Conservation (phyloP, 2,329 filamentous ascomycete genomes). For the Ophiosphaerella herpotricha region DNA sequence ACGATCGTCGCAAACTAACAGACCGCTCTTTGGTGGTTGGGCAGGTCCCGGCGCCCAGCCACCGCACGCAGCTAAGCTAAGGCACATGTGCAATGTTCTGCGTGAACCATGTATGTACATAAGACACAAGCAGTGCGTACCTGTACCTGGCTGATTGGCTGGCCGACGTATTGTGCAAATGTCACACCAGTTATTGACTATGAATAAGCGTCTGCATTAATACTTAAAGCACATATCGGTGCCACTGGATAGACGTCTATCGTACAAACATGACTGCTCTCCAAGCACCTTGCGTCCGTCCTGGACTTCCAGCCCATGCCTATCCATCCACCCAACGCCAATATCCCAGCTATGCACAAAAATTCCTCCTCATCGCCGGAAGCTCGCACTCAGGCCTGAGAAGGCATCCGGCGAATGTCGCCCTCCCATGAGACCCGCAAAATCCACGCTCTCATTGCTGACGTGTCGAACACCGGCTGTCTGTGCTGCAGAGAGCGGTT, state of each 20-base stretch:
- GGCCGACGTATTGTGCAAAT: not conserved
- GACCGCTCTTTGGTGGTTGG: slow-evolving; percentile 26
- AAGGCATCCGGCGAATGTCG: slow-evolving; percentile 81
- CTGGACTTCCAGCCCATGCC: not conserved
- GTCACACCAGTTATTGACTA: not conserved
- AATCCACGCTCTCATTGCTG: slow-evolving; percentile 73
- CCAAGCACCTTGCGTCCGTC: not conserved
- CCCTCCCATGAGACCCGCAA: slow-evolving; percentile 65
- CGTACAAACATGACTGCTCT: not conserved
- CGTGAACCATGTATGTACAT: slow-evolving; percentile 16
- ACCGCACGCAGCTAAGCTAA: slow-evolving; percentile 5
- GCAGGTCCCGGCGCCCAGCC: slow-evolving; percentile 3
- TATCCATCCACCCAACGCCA: not conserved
- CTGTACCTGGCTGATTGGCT: not conserved
- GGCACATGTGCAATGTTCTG: slow-evolving; percentile 21
- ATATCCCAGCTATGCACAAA: not conserved
- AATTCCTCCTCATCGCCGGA: slow-evolving; percentile 29
- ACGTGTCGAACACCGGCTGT: slow-evolving; percentile 48
- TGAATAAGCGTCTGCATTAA: no score
- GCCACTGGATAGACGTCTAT: not conserved
- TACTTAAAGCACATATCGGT: no score
- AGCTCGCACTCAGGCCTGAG: slow-evolving; percentile 70
- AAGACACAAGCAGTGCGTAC: no score
- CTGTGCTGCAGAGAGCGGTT: slow-evolving; percentile 27
- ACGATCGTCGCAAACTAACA: slow-evolving; percentile 23